Base-by-base conservation (phyloP, 176 grass and related monocot genomes). In the Bothriochloa decipiens region DNA sequence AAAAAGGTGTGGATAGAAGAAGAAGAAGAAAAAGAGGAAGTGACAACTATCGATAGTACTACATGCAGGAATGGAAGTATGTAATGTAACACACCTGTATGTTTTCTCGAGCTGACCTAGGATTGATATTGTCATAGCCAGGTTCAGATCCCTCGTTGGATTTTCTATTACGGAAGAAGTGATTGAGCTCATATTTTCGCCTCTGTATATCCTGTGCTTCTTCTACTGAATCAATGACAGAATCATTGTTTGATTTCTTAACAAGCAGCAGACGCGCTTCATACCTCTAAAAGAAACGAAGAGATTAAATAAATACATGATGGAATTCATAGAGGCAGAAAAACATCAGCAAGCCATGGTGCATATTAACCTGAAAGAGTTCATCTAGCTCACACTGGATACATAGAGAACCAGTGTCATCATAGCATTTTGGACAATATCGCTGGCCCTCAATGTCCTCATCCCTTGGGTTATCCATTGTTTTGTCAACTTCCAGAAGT, bases 401-500 rank as follows among this genome's bases (percentile, higher is more conserved):
- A 88, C 95, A 98, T 62, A 98, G 84, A 92, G 87, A 82, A 84
- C 95, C 95, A 82, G 90, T 91, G 36, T 91, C 92, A 82, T 91
- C 91, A 71, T 93, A 95, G 80, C 95, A 98, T 23, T 93, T 95
- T 29, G 92, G 92, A 80, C 95, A 98, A 69, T 93, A 93, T 81
- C 91, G 83, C 81, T 93, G 91, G 63, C 91, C 82, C 75, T 88
- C 95, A 80, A 98, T 85, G 52, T 98, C 95, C 33, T 93, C 92
- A 66, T 93, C 95, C 83, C 80, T 95, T 70, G 95, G 95, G 82
- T 90, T 91, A 78, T 75, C 87, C 90, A 95, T 91, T 79, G 87
- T 95, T 88, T 91, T 88, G 68, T 95, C 81, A 73, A 98, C 77
- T 88, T 98, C 95, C 62, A 91, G 81, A 88, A 98, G 87, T 45